Base-by-base conservation (phyloP, 805 yeast species). In the Saturnispora saitoi region DNA sequence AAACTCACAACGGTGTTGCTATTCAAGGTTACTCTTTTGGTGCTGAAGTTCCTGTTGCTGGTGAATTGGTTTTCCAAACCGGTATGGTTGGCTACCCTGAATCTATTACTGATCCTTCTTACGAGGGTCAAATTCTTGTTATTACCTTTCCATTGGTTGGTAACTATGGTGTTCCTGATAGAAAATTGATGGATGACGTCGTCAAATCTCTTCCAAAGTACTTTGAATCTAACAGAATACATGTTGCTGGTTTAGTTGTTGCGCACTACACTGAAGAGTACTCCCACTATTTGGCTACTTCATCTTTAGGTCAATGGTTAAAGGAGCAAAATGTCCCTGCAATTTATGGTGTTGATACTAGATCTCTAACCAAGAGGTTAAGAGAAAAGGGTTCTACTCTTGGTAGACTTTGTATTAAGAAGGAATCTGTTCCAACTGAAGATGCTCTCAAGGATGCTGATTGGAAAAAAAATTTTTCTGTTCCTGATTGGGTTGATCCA, bases 61-160 rank as follows among this genome's bases (percentile, higher is more conserved):
- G 99, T 77, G 99, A 93, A 72, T 80, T 95, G 60, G 99, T 93
- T 52, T 93, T 93, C 80, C 98, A 95, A 71, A 93, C 99, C 54
- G 98, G 99, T 74, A 90, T 93, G 96, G 98, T 93, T 58, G 99
- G 99, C 54, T 93, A 93, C 68, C 99, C 98, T 38, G 99, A 93
- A 68, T 86, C 96, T 8, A 89, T 93, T 95, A 93, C 99, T 20
- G 99, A 93, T 68, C 99, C 99, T 34, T 89, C 97, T 6, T 93
- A 93, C 68, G 83, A 81, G 59, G 99, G 99, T 45, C 99, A 93
- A 72, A 93, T 93, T 58, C 78, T 93, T 56, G 95, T 93, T 52
- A 87, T 93, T 70, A 93, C 99, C 7, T 97, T 89, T 69, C 99
- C 99, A 20, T 75, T 93, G 63, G 88, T 93, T 60, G 99, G 99